Evolutionary conservation across 1,284 basidiomycete species (phyloP).

Genomic region (Coniferiporia sulphurascens): DNA sequence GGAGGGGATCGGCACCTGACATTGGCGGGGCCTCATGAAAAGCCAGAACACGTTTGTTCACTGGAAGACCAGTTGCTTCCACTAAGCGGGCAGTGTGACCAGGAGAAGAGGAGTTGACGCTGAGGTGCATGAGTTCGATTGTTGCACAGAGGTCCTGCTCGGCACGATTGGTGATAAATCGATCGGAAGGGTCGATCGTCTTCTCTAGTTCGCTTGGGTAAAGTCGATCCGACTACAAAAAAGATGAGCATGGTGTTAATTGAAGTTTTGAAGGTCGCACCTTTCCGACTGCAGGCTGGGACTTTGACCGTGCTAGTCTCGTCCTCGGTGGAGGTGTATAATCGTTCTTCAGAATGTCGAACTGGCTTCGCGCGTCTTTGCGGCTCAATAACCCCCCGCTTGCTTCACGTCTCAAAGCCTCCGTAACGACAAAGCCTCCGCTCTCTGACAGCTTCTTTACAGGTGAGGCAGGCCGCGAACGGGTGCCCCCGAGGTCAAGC

Average conservation of each 20-base stretch:
- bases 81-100: slow-evolving; percentile 72
- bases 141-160: slow-evolving; percentile 52
- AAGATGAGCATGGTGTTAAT: neutral
- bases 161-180: slow-evolving; percentile 66
- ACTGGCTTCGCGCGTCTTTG: slow-evolving; percentile 60
- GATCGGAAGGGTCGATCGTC: slow-evolving; percentile 50
- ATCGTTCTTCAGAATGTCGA: slow-evolving; percentile 65
- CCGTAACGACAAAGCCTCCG: slow-evolving; percentile 44
- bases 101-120: slow-evolving; percentile 58
- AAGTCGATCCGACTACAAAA: slow-evolving; percentile 13
- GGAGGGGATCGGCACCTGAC: slow-evolving; percentile 60
- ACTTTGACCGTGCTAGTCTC: slow-evolving; percentile 68
- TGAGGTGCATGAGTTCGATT: slow-evolving; percentile 58
- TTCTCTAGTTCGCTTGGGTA: slow-evolving; percentile 14
- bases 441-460: slow-evolving; percentile 46
- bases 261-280: slow-evolving; percentile 27
- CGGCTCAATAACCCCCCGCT: slow-evolving; percentile 63
- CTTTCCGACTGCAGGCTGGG: slow-evolving; percentile 49
- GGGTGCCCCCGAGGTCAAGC: slow-evolving; percentile 22
- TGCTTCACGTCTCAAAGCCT: slow-evolving; percentile 56
- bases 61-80: slow-evolving; percentile 65
- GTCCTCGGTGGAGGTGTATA: slow-evolving; percentile 49
- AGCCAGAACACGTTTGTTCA: slow-evolving; percentile 70
- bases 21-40: slow-evolving; percentile 75
- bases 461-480: slow-evolving; percentile 56